Evolutionary conservation across 2,329 filamentous ascomycete species (phyloP).

Genomic region (Chalaropsis thielavioides): DNA sequence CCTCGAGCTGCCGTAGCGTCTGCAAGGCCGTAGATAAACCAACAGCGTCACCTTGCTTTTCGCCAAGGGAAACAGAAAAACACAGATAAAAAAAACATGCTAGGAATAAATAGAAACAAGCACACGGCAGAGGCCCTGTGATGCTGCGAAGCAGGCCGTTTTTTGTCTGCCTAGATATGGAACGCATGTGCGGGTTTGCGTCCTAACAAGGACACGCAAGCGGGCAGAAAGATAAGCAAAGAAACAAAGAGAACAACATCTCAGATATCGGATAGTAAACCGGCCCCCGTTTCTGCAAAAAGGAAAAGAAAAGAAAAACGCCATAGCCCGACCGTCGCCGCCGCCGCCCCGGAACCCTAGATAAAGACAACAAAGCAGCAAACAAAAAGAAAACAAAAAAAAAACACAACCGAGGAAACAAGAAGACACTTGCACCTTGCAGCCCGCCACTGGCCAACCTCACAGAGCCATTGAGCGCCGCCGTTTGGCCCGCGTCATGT

Average conservation of each 20-base stretch:
- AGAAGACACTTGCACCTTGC: too few species aligned
- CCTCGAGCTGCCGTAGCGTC: too few species aligned
- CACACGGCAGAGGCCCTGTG: too few species aligned
- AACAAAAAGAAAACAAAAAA: not conserved
- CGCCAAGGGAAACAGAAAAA: too few species aligned
- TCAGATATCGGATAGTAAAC: not conserved
- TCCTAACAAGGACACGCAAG: not conserved
- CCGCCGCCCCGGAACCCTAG: not conserved
- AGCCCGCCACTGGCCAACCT: not conserved
- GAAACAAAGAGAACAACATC: not conserved
- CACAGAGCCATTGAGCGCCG: conserved; percentile 5
- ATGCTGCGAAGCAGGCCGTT: too few species aligned
- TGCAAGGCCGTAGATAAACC: too few species aligned
- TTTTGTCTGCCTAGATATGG: too few species aligned
- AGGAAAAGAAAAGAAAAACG: not conserved
- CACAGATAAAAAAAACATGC: too few species aligned
- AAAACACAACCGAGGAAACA: not conserved
- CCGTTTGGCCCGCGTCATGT: conserved; percentile 1
- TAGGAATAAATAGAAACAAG: too few species aligned
- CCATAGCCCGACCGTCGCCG: not conserved
- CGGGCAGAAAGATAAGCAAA: not conserved
- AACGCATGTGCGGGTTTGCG: not conserved
- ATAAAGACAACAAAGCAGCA: not conserved
- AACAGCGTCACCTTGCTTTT: too few species aligned
- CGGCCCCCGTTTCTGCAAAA: not conserved